phyloP scores from a whole-genome alignment of 1,284 basidiomycete species.

The Ustilago tritici region DNA sequence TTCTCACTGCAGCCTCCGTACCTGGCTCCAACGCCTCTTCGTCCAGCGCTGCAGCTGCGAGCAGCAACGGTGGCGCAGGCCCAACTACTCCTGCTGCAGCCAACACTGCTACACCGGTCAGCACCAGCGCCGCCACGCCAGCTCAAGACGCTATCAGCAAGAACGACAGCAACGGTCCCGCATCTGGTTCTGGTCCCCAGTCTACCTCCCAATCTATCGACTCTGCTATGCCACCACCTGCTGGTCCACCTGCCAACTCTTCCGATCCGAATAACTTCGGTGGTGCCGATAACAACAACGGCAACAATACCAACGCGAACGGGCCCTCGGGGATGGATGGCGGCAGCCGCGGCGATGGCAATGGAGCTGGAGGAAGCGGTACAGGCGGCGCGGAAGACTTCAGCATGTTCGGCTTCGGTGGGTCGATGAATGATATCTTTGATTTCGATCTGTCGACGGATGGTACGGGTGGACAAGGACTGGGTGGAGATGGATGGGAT shows the following conservation, averaged over 20 bases:
- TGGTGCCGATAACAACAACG: constrained; percentile 19
- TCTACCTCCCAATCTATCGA: constrained; percentile 41
- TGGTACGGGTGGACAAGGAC: constrained; percentile 27
- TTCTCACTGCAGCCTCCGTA: constrained; percentile 45
- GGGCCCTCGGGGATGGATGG: constrained; percentile 18
- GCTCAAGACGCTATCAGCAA: constrained; percentile 39
- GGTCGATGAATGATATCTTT: constrained; percentile 64
- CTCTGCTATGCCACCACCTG: constrained; percentile 39
- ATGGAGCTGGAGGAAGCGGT: constrained; percentile 11
- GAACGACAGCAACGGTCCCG: constrained; percentile 11
- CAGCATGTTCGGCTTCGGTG: constrained; percentile 62
- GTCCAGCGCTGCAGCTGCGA: constrained; percentile 5
- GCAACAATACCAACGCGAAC: constrained; percentile 23
- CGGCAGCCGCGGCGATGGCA: constrained; percentile 14
- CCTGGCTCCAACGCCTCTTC: constrained; percentile 22
- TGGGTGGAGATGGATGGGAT: constrained; percentile 53
- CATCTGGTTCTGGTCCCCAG: constrained; percentile 23
- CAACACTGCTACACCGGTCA: constrained; percentile 53
- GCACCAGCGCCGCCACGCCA: constrained; percentile 49
- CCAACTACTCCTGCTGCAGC: constrained; percentile 49
- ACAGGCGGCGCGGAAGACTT: constrained; percentile 55
- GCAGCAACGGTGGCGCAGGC: constrained; percentile 34
- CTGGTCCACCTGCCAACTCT: constrained; percentile 32
- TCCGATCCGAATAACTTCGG: constrained; percentile 21
- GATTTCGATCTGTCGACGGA: constrained; percentile 63